A percentile compares a stretch with the other conserved stretches of the same genome.
These are phyloP conservation scores for Pichia sp. DNA, from an alignment of 1,139 yeast species.

Conservation along the genomic window DNA sequence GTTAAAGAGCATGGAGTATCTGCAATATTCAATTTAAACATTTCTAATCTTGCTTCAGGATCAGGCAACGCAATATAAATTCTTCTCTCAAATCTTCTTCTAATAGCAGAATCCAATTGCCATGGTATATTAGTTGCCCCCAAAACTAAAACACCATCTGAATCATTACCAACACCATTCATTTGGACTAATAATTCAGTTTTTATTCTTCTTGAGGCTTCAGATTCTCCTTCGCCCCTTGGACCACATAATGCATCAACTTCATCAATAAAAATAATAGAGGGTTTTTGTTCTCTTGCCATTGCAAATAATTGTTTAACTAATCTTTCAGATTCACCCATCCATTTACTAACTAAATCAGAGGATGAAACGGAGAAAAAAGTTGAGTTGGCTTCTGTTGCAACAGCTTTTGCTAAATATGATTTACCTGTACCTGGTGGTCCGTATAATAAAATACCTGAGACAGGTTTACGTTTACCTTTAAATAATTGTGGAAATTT, in stretches of 20 bases:
- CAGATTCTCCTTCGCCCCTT: constrained; percentile 96
- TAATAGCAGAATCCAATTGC: constrained; percentile 96
- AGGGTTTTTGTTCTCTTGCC: constrained; percentile 95
- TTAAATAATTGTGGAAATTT: constrained; percentile 90
- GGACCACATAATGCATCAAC: constrained; percentile 98
- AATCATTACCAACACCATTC: constrained; percentile 98
- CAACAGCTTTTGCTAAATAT: constrained; percentile 93
- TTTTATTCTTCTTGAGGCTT: constrained; percentile 91
- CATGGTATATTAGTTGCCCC: constrained; percentile 99
- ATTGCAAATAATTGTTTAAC: constrained; percentile 89
- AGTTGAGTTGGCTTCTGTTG: constrained; percentile 96
- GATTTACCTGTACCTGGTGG: constrained; percentile 99
- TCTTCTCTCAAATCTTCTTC: constrained; percentile 93
- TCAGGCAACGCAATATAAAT: constrained; percentile 95
- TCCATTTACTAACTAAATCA: constrained; percentile 94
- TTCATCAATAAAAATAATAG: constrained; percentile 94
- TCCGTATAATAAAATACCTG: constrained; percentile 88
- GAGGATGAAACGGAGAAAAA: constrained; percentile 93
- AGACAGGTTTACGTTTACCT: constrained; percentile 89
- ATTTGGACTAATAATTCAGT: constrained; percentile 94
- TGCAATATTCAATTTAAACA: constrained; percentile 94
- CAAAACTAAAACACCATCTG: constrained; percentile 84
- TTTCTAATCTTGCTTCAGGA: constrained; percentile 76
- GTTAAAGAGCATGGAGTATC: constrained; percentile 77
- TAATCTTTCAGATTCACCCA: constrained; percentile 96